Percentiles rank a stretch among this genome's conserved stretches.
These are phyloP conservation scores for Malassezia restricta DNA, from an alignment of 1,284 basidiomycete genomes.

Conservation along the genomic window DNA sequence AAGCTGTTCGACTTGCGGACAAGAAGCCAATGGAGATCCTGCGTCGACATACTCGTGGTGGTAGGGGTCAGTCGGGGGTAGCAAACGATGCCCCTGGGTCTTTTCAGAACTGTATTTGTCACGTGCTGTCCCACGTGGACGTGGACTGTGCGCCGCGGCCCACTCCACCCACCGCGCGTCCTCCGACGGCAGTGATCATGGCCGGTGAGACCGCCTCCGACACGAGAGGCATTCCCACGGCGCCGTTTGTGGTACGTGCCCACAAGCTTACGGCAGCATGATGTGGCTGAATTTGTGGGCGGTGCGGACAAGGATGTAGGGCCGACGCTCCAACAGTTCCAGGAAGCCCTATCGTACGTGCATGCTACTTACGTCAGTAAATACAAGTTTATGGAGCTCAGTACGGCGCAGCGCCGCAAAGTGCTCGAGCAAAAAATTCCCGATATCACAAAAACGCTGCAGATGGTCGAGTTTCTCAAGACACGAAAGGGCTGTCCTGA, in stretches of 20 bases:
- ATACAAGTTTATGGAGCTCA: constrained; percentile 95
- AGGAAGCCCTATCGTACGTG: constrained; percentile 76
- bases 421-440: constrained; percentile 88
- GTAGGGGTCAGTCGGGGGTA: neutral
- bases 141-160: neutral
- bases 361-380: constrained; percentile 54
- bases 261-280: constrained; percentile 65
- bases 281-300: constrained; percentile 76
- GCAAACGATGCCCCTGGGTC: neutral
- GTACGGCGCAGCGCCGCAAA: constrained; percentile 63
- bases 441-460: constrained; percentile 82
- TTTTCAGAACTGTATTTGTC: constrained; percentile 14
- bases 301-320: constrained; percentile 69
- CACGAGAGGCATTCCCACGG: constrained; percentile 80
- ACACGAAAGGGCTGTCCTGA: constrained; percentile 54
- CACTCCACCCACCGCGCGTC: neutral
- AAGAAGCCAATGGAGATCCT: constrained; percentile 46
- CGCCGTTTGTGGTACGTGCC: constrained; percentile 76
- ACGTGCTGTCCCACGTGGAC: constrained; percentile 14
- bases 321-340: constrained; percentile 65
- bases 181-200: neutral
- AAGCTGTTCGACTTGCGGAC: constrained; percentile 35
- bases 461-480: constrained; percentile 69
- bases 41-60: constrained; percentile 17
- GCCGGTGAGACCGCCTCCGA: constrained; percentile 49